Conservation (phyloP, 352 stramenopile genomes). For the Phytophthora constricta region DNA sequence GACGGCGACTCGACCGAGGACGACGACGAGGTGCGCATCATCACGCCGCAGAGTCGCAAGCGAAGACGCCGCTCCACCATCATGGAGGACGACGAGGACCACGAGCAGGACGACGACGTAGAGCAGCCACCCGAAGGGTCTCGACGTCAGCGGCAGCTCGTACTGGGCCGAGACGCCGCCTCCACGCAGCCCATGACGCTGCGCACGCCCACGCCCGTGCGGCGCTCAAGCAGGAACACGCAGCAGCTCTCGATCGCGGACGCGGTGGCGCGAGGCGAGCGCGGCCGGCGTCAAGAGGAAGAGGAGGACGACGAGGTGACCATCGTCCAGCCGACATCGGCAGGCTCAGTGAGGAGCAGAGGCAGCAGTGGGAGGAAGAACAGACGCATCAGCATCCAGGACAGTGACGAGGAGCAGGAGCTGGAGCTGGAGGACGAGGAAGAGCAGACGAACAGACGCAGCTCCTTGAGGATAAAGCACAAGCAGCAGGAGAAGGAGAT, state of each 20-base stretch:
- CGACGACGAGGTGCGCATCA: conserved; percentile 59
- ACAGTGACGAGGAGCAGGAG: conserved; percentile 63
- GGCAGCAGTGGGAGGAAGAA: conserved; percentile 28
- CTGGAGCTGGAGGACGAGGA: not conserved
- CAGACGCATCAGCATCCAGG: conserved; percentile 49
- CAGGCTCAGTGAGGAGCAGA: conserved; percentile 35
- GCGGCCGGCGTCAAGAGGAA: conserved; percentile 24
- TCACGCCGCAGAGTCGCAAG: conserved; percentile 70
- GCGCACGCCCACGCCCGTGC: conserved; percentile 22
- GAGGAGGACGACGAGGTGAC: conserved; percentile 61
- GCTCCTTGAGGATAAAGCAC: conserved; percentile 62
- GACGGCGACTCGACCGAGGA: conserved; percentile 73
- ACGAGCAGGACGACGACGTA: conserved; percentile 1
- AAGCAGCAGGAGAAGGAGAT: conserved; percentile 59
- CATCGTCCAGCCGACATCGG: conserved; percentile 53
- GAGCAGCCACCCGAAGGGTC: not conserved
- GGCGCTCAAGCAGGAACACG: conserved; percentile 30
- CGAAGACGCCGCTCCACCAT: conserved; percentile 62
- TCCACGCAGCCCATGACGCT: conserved; percentile 32
- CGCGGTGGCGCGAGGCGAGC: conserved; percentile 35
- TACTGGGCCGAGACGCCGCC: conserved; percentile 19
- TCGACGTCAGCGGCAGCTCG: conserved; percentile 30
- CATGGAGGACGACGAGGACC: conserved; percentile 63
- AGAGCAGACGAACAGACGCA: conserved; percentile 46
- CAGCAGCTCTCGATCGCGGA: conserved; percentile 38